Evolutionary conservation across 2,329 filamentous ascomycete genomes (phyloP).

Genomic region (Paraconiothyrium brasiliense): DNA sequence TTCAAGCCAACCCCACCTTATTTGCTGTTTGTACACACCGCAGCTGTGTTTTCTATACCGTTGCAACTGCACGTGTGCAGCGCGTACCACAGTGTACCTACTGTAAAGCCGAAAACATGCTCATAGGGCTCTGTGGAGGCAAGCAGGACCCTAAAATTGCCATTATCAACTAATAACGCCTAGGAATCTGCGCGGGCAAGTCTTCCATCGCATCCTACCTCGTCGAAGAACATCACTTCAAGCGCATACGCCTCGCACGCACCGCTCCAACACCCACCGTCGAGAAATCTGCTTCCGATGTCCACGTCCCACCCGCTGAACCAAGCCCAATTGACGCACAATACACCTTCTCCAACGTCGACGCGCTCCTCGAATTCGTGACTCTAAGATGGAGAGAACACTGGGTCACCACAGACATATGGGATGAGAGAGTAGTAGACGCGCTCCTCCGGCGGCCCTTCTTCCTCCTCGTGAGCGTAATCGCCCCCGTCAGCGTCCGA

Average conservation of each 20-base stretch:
- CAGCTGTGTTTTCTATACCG: not conserved
- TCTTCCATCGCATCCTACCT: conserved; percentile 89
- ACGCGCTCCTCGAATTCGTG: conserved; percentile 81
- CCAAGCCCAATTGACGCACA: conserved; percentile 34
- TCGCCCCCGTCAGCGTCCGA: conserved; percentile 84
- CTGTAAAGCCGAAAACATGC: conserved; percentile 61
- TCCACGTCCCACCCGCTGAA: conserved; percentile 41
- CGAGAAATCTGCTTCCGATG: conserved; percentile 54
- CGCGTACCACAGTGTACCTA: not conserved
- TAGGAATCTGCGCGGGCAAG: conserved; percentile 94
- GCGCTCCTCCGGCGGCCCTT: conserved; percentile 82
- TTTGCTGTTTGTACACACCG: conserved; percentile 4
- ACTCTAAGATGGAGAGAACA: conserved; percentile 83
- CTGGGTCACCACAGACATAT: conserved; percentile 88
- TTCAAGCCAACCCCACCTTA: not conserved
- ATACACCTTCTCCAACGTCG: conserved; percentile 60
- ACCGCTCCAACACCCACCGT: conserved; percentile 50
- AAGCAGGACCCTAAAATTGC: conserved; percentile 23
- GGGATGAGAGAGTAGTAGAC: conserved; percentile 76
- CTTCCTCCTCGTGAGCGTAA: conserved; percentile 90
- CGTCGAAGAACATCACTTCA: conserved; percentile 83
- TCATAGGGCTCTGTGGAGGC: conserved; percentile 74
- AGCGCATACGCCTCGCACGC: conserved; percentile 69
- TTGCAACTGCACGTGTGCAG: not conserved
- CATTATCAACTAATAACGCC: conserved; percentile 22